These are phyloP conservation scores for Diophrys sp. DNA, from an alignment of 73 alveolate genomes.

Conservation along the genomic window DNA sequence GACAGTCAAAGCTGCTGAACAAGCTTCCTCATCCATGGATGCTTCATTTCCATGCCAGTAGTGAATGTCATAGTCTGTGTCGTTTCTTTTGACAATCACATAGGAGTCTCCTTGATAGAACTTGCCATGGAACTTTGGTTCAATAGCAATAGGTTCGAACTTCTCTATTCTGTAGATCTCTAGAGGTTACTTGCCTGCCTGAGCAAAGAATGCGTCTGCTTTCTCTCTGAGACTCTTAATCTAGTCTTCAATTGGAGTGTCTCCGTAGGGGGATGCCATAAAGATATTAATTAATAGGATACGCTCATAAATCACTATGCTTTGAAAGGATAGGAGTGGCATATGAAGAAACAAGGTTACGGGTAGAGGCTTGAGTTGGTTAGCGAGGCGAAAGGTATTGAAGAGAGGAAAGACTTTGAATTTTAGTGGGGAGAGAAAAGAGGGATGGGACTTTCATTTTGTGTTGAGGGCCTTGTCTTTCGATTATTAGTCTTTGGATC, in stretches of 20 bases:
- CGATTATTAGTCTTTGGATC: too few species aligned
- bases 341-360: too few species aligned
- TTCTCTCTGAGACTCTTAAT: slow-evolving; percentile 13
- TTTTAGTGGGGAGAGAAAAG: too few species aligned
- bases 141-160: slow-evolving; percentile 43
- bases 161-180: slow-evolving; percentile 57
- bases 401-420: too few species aligned
- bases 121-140: slow-evolving; percentile 37
- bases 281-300: neutral
- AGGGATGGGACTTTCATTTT: too few species aligned
- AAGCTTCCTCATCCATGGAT: slow-evolving; percentile 53
- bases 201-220: slow-evolving; percentile 48
- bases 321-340: neutral
- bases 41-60: slow-evolving; percentile 67
- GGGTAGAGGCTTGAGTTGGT: too few species aligned
- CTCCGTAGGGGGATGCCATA: neutral
- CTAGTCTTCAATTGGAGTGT: neutral
- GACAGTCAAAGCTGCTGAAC: slow-evolving; percentile 64
- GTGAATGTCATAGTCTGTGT: slow-evolving; percentile 49
- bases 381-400: too few species aligned
- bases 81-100: slow-evolving; percentile 33
- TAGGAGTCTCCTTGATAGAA: slow-evolving; percentile 61
- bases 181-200: slow-evolving; percentile 40
- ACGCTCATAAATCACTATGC: neutral
- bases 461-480: too few species aligned